Conservation (phyloP, 1,284 basidiomycete genomes). For the Sparassis latifolia region DNA sequence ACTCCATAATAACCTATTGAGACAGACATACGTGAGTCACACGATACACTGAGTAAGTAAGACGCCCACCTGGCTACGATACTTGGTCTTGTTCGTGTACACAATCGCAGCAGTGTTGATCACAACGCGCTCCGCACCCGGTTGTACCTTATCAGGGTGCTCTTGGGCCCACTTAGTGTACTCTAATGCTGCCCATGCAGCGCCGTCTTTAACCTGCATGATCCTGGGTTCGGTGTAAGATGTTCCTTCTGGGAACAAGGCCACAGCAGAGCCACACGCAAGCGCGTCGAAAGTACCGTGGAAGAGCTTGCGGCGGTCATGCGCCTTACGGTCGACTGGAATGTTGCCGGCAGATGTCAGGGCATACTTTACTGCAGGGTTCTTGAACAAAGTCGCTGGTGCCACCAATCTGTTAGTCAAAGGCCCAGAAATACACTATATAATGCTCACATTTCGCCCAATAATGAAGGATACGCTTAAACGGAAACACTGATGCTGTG, state of each 20-base stretch:
- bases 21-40: slow-evolving; percentile 2
- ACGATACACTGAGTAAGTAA: slow-evolving; percentile 4
- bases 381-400: slow-evolving; percentile 67
- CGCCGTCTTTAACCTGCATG: slow-evolving; percentile 92
- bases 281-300: slow-evolving; percentile 86
- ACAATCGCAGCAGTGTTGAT: slow-evolving; percentile 87
- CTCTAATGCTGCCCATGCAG: slow-evolving; percentile 93
- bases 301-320: slow-evolving; percentile 75
- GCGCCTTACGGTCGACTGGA: slow-evolving; percentile 81
- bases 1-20: slow-evolving; percentile 66
- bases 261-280: slow-evolving; percentile 73
- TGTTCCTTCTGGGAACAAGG: slow-evolving; percentile 92
- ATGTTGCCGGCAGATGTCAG: slow-evolving; percentile 91
- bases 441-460: too few relatives aligned
- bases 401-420: too few relatives aligned
- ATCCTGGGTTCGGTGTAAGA: slow-evolving; percentile 88
- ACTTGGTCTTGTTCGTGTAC: slow-evolving; percentile 93
- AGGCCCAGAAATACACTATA: slow-evolving; percentile 51
- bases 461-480: slow-evolving; percentile 80
- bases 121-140: slow-evolving; percentile 33
- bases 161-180: slow-evolving; percentile 75
- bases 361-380: slow-evolving; percentile 68
- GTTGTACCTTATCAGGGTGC: slow-evolving; percentile 38
- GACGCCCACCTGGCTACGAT: slow-evolving; percentile 68
- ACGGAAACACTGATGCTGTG: slow-evolving; percentile 71